A percentile compares a stretch with the other conserved stretches of the same genome.
phyloP scores from a whole-genome alignment of 176 grass and related monocot genomes.

The Canna indica region DNA sequence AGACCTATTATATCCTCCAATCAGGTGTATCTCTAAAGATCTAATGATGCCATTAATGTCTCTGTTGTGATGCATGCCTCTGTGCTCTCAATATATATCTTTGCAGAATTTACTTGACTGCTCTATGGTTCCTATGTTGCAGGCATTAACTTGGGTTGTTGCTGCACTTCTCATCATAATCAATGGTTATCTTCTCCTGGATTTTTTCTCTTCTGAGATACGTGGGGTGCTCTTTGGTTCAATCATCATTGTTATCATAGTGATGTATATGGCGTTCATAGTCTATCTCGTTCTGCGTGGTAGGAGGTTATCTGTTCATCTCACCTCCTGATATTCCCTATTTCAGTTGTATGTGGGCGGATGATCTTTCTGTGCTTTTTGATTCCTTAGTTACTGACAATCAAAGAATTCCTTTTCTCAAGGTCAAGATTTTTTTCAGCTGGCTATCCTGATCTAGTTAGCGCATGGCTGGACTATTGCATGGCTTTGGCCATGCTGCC shows the following conservation, averaged over 20 bases:
- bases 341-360: not conserved
- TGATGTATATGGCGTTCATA: slow-evolving; percentile 2
- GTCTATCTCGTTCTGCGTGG: slow-evolving; percentile 7
- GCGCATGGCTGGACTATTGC: not conserved
- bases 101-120: not conserved
- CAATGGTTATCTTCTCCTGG: slow-evolving; percentile 7
- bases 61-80: not conserved
- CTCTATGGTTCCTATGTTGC: not conserved
- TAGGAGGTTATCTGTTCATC: too few species aligned
- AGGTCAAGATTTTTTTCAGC: not conserved
- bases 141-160: slow-evolving; percentile 7
- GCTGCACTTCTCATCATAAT: slow-evolving; percentile 9
- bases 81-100: not conserved
- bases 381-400: too few species aligned
- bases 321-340: too few species aligned
- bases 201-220: slow-evolving; percentile 13
- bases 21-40: not conserved
- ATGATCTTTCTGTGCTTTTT: not conserved
- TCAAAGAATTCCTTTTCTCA: not conserved
- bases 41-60: not conserved
- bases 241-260: not conserved
- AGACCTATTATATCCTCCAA: not conserved
- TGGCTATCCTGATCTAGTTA: not conserved
- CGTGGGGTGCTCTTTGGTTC: not conserved
- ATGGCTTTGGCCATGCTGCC: not conserved